Base-by-base conservation (phyloP, 2,329 filamentous ascomycete species). In the Colletotrichum aenigma region DNA sequence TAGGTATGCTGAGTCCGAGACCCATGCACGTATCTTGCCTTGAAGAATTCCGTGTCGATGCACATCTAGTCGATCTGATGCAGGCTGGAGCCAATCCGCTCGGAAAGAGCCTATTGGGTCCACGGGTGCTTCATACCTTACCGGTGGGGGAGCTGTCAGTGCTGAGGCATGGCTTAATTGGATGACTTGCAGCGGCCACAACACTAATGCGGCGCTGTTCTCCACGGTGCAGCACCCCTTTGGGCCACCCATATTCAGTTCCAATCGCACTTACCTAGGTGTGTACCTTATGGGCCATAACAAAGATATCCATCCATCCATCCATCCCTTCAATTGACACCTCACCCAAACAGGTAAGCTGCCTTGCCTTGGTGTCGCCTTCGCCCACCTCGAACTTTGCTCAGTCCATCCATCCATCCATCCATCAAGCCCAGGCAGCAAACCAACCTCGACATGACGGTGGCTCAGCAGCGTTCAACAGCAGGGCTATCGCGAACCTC, bases 131-230 rank as follows among this genome's bases (percentile, higher is more conserved):
- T 36, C 43, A 30, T 13, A 48, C 16, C n/a, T 38, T 48, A 66
- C 62, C 32, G 24, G 58, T 64, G 56, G 26, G 26, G 15, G 34
- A 76, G 65, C 70, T 69, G 65, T 76, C 74, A 61, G 62, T 75
- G 74, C 74, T 75, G 52, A 52, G 38, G 32, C 24, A 61, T 32
- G 55, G 34, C 66, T 56, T 66, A 28, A 76, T 64, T 74, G 60
- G 74, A 66, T 76, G 66, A 66, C 61, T 71, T 67, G 74, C 60
- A 75, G 71, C 65, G 30, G 71, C 66, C 34, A 71, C 58, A 36
- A 60, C 64, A 69, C 73, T 68, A 72, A 75, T 72, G 62, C 68
- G 36, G 24, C 13, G 36, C 26, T 70, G 34, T 68, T 73, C 69
- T 34, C 62, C 70, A 75, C 48, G 43, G 70, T 56, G 18, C 15